Evolutionary conservation across 2,329 filamentous ascomycete species (phyloP).

Genomic region (Diaporthe longicolla): DNA sequence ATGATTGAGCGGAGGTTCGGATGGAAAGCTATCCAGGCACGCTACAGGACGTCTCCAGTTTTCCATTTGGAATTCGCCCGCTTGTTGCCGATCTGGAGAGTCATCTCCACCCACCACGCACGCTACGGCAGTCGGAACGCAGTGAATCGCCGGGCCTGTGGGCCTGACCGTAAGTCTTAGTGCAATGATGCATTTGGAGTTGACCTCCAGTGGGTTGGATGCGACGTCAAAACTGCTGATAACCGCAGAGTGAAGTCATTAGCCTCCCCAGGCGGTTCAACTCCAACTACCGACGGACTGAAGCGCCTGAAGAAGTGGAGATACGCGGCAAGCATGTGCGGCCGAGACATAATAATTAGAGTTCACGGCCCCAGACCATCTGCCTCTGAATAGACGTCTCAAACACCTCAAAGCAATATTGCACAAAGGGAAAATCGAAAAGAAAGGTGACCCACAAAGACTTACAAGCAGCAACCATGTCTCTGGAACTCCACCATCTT

Average conservation of each 20-base stretch:
- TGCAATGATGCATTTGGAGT: neutral
- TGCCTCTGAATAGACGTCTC: neutral
- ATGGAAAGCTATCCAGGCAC: neutral
- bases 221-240: slow-evolving; percentile 2
- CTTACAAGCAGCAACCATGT: slow-evolving; percentile 23
- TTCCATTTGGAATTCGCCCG: slow-evolving; percentile 2
- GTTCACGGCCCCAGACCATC: neutral
- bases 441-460: neutral
- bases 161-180: slow-evolving; percentile 23
- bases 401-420: neutral
- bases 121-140: neutral
- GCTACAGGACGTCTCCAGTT: neutral
- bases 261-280: neutral
- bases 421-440: too few relatives aligned
- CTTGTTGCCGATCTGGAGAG: neutral
- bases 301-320: neutral
- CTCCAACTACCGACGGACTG: slow-evolving; percentile 13
- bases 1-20: neutral
- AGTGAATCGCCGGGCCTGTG: slow-evolving; percentile 8
- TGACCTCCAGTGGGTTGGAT: neutral
- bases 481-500: slow-evolving; percentile 66
- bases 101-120: neutral
- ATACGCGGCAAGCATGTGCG: neutral
- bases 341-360: slow-evolving; percentile 1
- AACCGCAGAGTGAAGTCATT: slow-evolving; percentile 25